Evolutionary conservation across 805 yeast genomes (phyloP).

Genomic region (Nakazawaea ishiwadae): DNA sequence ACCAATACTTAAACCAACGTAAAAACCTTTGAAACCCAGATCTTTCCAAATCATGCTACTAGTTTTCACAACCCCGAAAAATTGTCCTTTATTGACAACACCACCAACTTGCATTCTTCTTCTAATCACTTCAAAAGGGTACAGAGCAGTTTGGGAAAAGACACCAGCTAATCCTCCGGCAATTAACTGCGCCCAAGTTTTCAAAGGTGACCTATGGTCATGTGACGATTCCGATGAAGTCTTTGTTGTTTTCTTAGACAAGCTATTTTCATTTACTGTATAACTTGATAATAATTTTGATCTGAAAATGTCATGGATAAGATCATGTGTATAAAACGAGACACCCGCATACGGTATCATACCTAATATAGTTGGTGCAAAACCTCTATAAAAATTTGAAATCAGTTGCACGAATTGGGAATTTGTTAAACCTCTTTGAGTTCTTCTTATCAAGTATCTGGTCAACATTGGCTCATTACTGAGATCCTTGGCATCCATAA

Average conservation of each 20-base stretch:
- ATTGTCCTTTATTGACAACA: conserved; percentile 49
- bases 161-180: conserved; percentile 98
- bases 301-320: conserved; percentile 81
- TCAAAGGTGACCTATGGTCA: conserved; percentile 59
- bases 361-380: conserved; percentile 88
- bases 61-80: conserved; percentile 47
- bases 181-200: conserved; percentile 84
- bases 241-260: conserved; percentile 13
- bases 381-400: conserved; percentile 87
- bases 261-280: conserved; percentile 31
- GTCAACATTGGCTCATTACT: conserved; percentile 25
- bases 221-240: conserved; percentile 29
- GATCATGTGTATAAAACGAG: conserved; percentile 90
- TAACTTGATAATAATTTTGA: conserved; percentile 48
- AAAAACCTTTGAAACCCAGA: conserved; percentile 82
- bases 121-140: conserved; percentile 93
- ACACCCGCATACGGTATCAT: conserved; percentile 99
- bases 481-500: conserved; percentile 24
- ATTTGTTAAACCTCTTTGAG: conserved; percentile 25
- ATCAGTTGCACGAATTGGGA: conserved; percentile 34
- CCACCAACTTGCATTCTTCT: conserved; percentile 96
- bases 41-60: conserved; percentile 60
- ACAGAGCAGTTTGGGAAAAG: conserved; percentile 93
- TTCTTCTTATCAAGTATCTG: conserved; percentile 22
- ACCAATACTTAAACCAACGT: conserved; percentile 93